phyloP scores from a whole-genome alignment of 805 yeast genomes.

The Starmerella sirachaensis region DNA sequence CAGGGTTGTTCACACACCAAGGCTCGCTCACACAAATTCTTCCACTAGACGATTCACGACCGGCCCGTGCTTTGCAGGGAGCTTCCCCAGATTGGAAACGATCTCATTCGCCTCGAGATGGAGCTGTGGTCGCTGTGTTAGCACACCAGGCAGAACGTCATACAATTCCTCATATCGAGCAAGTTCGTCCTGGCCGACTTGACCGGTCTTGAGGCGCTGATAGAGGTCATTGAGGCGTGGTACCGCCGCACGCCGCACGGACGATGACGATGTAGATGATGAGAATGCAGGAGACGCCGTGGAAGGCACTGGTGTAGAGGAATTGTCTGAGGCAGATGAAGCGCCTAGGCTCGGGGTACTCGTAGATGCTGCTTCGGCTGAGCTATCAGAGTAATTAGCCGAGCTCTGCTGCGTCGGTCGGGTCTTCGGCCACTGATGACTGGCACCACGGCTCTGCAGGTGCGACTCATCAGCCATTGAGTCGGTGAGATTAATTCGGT shows the following conservation, averaged over 20 bases:
- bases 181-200: constrained; percentile 1
- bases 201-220: neutral
- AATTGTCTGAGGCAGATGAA: constrained; percentile 1
- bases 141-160: neutral
- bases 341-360: neutral
- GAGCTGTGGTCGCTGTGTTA: constrained; percentile 3
- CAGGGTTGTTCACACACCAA: too few relatives aligned
- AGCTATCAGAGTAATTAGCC: neutral
- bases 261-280: too few relatives aligned
- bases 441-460: too few relatives aligned
- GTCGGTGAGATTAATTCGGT: too few relatives aligned
- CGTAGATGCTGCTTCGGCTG: neutral
- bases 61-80: too few relatives aligned
- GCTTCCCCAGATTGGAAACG: neutral
- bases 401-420: neutral
- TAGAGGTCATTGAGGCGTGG: constrained; percentile 2
- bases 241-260: neutral
- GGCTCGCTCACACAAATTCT: too few relatives aligned
- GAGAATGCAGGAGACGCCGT: too few relatives aligned
- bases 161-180: neutral
- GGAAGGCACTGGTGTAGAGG: too few relatives aligned
- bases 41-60: too few relatives aligned
- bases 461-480: too few relatives aligned
- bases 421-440: too few relatives aligned
- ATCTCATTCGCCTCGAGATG: constrained; percentile 1